Base-by-base conservation (phyloP, 2,329 filamentous ascomycete species). In the Graphiopsis chlorocephala region DNA sequence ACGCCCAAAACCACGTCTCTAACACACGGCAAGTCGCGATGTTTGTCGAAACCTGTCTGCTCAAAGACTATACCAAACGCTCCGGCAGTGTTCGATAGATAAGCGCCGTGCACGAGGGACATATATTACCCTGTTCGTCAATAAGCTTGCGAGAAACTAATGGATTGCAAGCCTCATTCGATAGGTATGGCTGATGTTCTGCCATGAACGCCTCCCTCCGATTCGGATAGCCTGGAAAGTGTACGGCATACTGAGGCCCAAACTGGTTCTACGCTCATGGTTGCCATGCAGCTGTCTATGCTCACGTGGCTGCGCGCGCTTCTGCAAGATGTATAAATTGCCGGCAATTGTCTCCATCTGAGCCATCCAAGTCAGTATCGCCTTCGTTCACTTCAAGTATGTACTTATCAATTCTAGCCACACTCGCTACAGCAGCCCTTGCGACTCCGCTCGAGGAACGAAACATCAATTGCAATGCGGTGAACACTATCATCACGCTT, bases 391-490 rank as follows among this genome's bases (percentile, higher is more conserved):
- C 3, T n/a, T 45, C 38, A 20, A 42, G 35, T 3, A 45, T 45
- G 17, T 45, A 20, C 8, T n/a, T 45, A 2, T 20, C 38, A 7
- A 45, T 60, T 26, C 4, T 48, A 28, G 45, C 31, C 8, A 38
- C 28, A 17, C 31, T 63, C 48, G 48, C 60, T 4, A 48, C 23
- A n/a, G 60, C 29, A 15, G 48, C 50, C 5, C 25, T 63, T 15
- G 60, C 60, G 3, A 29, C 60, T 17, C 60, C 50, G 31, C 17
- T 63, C 2, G 50, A 63, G 15, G 50, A 56, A 29, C 20, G 50
- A 29, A 25, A 23, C 20, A 28, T 56, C 20, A 55, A 63, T 26
- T 63, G 60, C 23, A 63, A 63, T 29, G 60, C 60, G 17, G 60
- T 63, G 7, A 38, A 42, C 7, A 25, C 47, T 23, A 63, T 63